Percentiles rank a stretch among this genome's conserved stretches.
phyloP scores from a whole-genome alignment of 176 grass and related monocot genomes.

The Microstegium vimineum region DNA sequence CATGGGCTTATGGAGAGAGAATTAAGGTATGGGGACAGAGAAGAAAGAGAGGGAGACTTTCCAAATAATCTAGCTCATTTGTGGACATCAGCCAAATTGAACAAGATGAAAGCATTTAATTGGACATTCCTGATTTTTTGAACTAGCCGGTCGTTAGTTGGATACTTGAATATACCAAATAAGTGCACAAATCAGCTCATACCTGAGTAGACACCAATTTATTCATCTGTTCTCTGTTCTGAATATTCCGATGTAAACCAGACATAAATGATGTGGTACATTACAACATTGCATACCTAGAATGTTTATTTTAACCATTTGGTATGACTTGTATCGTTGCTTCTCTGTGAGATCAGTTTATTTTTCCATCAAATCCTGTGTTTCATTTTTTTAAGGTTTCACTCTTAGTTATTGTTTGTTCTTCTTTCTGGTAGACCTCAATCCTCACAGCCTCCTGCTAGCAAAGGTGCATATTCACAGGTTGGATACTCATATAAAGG shows the following conservation, averaged over 20 bases:
- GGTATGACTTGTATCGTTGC: background rate
- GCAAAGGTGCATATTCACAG: slow-evolving; percentile 95
- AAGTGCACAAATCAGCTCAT: background rate
- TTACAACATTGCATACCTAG: background rate
- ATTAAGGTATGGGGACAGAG: background rate
- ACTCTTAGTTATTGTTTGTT: background rate
- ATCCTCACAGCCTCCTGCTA: slow-evolving; percentile 58
- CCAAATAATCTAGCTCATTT: slow-evolving; percentile 15
- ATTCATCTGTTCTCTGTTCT: background rate
- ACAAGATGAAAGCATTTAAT: background rate
- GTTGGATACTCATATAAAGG: slow-evolving; percentile 93
- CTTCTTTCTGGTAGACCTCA: slow-evolving; percentile 59
- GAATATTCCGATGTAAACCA: background rate
- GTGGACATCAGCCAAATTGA: background rate
- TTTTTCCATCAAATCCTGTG: slow-evolving; percentile 14
- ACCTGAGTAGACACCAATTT: background rate
- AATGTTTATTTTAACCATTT: slow-evolving; percentile 24
- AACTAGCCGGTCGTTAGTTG: background rate
- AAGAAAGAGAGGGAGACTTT: background rate
- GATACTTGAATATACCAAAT: background rate
- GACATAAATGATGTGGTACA: background rate
- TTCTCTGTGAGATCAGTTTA: background rate
- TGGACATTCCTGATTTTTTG: background rate
- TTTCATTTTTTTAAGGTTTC: background rate
- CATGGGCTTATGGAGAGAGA: too few relatives aligned